phyloP scores from a whole-genome alignment of 305 asterid genomes.

The Andrographis paniculata region DNA sequence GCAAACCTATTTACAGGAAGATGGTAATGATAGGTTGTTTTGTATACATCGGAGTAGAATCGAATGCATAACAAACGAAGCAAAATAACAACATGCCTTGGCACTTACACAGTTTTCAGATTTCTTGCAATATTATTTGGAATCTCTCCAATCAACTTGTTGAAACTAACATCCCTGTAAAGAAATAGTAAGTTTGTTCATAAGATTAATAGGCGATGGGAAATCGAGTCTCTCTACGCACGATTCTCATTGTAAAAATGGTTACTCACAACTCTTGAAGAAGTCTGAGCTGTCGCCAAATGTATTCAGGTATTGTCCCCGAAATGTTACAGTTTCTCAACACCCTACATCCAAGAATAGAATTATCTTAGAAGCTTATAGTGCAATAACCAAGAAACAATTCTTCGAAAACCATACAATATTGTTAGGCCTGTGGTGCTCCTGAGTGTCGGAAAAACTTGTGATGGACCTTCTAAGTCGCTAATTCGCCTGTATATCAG shows the following conservation, averaged over 20 bases:
- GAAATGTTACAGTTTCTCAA: conserved; percentile 69
- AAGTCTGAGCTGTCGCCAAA: conserved; percentile 55
- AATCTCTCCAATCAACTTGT: conserved; percentile 56
- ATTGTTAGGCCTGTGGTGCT: conserved; percentile 40
- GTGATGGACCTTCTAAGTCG: conserved; percentile 61
- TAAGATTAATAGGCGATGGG: conserved; percentile 8
- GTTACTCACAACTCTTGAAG: conserved; percentile 57
- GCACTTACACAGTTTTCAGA: conserved; percentile 65
- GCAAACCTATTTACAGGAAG: conserved; percentile 41
- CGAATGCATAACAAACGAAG: conserved; percentile 1
- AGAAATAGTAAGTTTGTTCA: conserved; percentile 10
- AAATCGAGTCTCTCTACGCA: not conserved
- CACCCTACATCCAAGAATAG: conserved; percentile 41
- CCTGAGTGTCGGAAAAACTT: conserved; percentile 58
- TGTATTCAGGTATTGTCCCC: conserved; percentile 61
- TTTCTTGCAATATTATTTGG: conserved; percentile 53
- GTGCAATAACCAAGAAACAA: conserved; percentile 4
- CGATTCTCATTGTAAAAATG: conserved; percentile 8
- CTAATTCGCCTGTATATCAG: conserved; percentile 67
- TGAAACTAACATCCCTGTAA: conserved; percentile 86
- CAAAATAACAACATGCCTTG: conserved; percentile 12
- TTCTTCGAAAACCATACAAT: conserved; percentile 41
- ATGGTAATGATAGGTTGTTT: not conserved
- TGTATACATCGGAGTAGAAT: not conserved
- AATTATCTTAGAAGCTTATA: conserved; percentile 13